Base-by-base conservation (phyloP, 805 yeast species). In the Candida odintsovae region DNA sequence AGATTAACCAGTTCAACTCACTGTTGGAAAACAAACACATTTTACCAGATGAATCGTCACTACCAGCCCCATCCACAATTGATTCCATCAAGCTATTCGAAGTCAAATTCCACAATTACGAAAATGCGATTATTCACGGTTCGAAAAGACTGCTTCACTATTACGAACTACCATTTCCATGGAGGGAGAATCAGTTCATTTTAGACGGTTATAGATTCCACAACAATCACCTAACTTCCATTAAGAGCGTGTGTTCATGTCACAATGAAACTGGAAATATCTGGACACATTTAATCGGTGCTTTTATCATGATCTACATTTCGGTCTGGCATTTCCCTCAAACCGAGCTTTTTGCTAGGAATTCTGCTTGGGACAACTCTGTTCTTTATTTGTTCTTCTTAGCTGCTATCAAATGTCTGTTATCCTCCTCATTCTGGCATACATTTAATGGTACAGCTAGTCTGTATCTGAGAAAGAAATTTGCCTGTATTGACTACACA, bases 201-300 rank as follows among this genome's bases (percentile, higher is more conserved):
- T 71, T 85, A 19, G 70, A 78, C 46, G 98, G 98, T 3, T 94
- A 92, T 68, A 71, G 97, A 50, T 94, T 92, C 66, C 81, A 84
- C 50, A 69, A 77, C 47, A 74, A 77, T 37, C 90, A 84, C 59
- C 26, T 58, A 7, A 73, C 76, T 45, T 84, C 94, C 53, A 44
- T 84, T 26, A 64, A 71, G 49, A 78, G 90, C 41, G 69, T 90
- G 16, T 75, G 80, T 59, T 62, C 70, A 41, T 52, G 72, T 63
- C 98, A 94, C 66, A 92, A 92, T 62, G 99, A 92, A 64, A 77
- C 96, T 0, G 76, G 86, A 61, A 94, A 94, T 66, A 90, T 92
- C 46, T 92, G 99, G 98, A 77, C 96, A 0, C 99, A 92, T 68
- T 58, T 88, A 13, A 31, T 80, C 2, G 98, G 97, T 13, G 76